Percentiles rank a stretch among this genome's conserved stretches.
phyloP scores from a whole-genome alignment of 129 eudicot species.

The Artemisia tridentata region DNA sequence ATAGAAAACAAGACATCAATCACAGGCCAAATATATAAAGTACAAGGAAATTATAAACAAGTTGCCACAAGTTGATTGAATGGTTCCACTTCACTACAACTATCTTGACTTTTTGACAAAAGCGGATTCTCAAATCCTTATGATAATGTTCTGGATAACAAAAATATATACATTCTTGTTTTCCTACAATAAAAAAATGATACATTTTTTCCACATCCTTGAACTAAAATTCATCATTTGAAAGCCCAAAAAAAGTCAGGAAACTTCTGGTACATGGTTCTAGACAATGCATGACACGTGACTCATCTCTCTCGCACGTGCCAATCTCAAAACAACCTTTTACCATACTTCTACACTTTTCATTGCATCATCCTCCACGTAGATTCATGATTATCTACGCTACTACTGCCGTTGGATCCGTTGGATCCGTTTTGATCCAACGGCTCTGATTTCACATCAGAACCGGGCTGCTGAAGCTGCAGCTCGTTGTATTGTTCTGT shows the following conservation, averaged over 20 bases:
- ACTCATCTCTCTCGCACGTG: conserved; percentile 46
- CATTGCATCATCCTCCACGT: conserved; percentile 35
- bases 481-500: conserved; percentile 41
- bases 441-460: conserved; percentile 70
- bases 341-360: conserved; percentile 24
- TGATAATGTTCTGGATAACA: not conserved
- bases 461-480: conserved; percentile 55
- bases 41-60: too few relatives aligned
- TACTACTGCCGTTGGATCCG: conserved; percentile 30
- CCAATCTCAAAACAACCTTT: conserved; percentile 8
- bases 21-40: too few relatives aligned
- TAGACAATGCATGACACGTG: conserved; percentile 34
- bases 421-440: conserved; percentile 41
- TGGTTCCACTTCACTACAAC: not conserved
- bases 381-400: conserved; percentile 37
- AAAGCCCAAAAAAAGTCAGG: conserved; percentile 26
- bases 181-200: not conserved
- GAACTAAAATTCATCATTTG: not conserved
- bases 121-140: conserved; percentile 18
- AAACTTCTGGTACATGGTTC: conserved; percentile 45
- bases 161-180: conserved; percentile 6
- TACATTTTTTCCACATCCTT: not conserved
- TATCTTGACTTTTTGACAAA: not conserved
- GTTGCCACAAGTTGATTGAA: not conserved
- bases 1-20: too few relatives aligned